Evolutionary conservation across 164 flowering plant genomes (phyloP), one percentile per base, ranked within the genome.

Genomic region (Nymphaea colorata): DNA sequence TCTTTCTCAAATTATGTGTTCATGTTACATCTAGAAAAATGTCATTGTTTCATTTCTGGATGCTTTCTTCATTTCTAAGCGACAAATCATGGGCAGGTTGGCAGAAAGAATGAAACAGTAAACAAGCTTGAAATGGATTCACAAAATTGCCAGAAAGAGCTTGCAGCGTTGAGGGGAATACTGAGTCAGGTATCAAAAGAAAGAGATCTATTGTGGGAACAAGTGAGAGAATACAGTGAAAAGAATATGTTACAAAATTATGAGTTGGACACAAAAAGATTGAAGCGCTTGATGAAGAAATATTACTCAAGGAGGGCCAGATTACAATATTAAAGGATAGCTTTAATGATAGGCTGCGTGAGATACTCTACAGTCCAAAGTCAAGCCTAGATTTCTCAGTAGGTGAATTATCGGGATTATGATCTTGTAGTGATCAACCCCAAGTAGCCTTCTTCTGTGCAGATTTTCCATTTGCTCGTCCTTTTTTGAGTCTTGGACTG

Each of bases 241-340:
- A 81, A 83, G 82, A 88, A 87, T 75, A 89, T 89, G 95, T 69
- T 87, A 42, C 65, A 91, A 68, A 85, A 85, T 76, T 76, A 86
- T 2, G 91, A 94, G 75, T 75, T 88, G 44, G 77, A 74, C 18
- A 25, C 74, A 89, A 85, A 81, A 88, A 86, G 71, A 72, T 91
- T 3, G 97, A 94, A 64, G 74, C 76, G 16, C 90, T 89, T 0
- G 95, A 94, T 25, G 97, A 94, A 76, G 96, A 91, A 18, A 64
- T 91, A 61, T 89, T 88, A 63, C 14, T 88, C 36, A 91, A 88
- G 80, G 99, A 94, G 78, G 99, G 99, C 57, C 91, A 94, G 74
- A 90, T 94, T 16, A 80, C 91, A 59, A 91, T 94, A 36, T 72
- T 94, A 11, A 87, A 80, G 74, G 99, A 94, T 74, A 72, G 78